Evolutionary conservation across 2,329 filamentous ascomycete species (phyloP), one percentile per base, ranked within the genome.

Genomic region (Sclerotinia glacialis): DNA sequence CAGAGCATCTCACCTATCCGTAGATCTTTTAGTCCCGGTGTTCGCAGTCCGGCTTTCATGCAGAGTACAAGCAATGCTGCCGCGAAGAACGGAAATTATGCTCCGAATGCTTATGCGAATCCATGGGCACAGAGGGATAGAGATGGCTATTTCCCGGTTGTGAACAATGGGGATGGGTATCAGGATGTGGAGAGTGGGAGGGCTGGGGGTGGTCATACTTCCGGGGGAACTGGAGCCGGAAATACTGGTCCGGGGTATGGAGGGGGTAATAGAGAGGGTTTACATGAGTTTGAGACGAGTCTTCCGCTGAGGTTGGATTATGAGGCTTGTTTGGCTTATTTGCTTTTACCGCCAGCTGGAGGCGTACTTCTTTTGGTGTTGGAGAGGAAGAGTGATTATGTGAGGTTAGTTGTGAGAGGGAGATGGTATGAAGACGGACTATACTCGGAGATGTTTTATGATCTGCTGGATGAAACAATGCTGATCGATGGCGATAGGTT

Each of bases 321-420:
- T 75, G 94, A 98, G 81, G 94, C 95, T 7, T 91, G 89, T 76
- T 79, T 97, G 75, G 94, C 95, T 63, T 99, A 99, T 78, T 77
- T 97, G 69, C 82, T 90, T 60, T 80, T 96, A 18, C 95, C 95
- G 69, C 95, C 95, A 1, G 83, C 93, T 0, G 95, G 94, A 3
- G 91, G 90, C 3, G 91, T 97, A 34, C 78, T 97, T 71, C 79
- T 99, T 72, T 79, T 99, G 71, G 85, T 98, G 54, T 77, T 94
- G 70, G 95, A 99, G 83, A 87, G 93, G 76, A 95, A 97, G 81
- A 97, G 93, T 76, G 95, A 99, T 79, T 99, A 97, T 78, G 95
- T 99, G 67, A 86, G 95, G 91, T 68, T 65, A 61, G 34, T 42
- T 50, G 11, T 63, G 14, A 34, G 49, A 56, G n/a, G 6, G 12